Evolutionary conservation across 2,329 filamentous ascomycete species (phyloP).

Genomic region (Volutella citrinella): DNA sequence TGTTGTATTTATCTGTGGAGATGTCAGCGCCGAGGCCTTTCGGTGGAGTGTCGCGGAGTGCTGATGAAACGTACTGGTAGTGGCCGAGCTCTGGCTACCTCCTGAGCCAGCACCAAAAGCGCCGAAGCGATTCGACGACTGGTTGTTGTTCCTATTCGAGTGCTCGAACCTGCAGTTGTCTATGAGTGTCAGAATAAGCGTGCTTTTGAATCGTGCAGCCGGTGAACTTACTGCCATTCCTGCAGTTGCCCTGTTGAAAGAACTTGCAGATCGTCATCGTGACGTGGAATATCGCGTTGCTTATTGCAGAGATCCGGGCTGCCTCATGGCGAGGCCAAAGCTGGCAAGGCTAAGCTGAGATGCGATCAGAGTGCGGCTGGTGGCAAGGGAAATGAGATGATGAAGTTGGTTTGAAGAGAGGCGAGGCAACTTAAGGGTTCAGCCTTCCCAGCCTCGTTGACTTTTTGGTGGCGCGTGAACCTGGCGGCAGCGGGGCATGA

Average conservation of each 20-base stretch:
- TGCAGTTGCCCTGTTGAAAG: conserved; percentile 51
- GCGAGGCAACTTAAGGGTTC: conserved; percentile 9
- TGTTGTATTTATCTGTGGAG: conserved; percentile 40
- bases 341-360: too few relatives aligned
- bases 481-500: too few relatives aligned
- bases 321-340: conserved; percentile 19
- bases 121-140: conserved; percentile 55
- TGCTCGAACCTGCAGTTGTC: conserved; percentile 56
- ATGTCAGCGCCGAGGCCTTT: conserved; percentile 15
- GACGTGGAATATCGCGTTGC: too few relatives aligned
- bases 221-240: conserved; percentile 45
- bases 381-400: too few relatives aligned
- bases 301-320: conserved; percentile 13
- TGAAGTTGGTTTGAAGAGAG: conserved; percentile 1
- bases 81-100: conserved; percentile 18
- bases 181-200: conserved; percentile 28
- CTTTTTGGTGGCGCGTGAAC: conserved; percentile 6
- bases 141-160: conserved; percentile 31
- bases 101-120: conserved; percentile 34
- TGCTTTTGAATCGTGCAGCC: too few relatives aligned
- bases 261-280: conserved; percentile 45
- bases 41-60: too few relatives aligned
- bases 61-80: too few relatives aligned
- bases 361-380: too few relatives aligned
- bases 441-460: conserved; percentile 26